Evolutionary conservation across 83 land plant species (phyloP).

Genomic region (Diphasiastrum complanatum): DNA sequence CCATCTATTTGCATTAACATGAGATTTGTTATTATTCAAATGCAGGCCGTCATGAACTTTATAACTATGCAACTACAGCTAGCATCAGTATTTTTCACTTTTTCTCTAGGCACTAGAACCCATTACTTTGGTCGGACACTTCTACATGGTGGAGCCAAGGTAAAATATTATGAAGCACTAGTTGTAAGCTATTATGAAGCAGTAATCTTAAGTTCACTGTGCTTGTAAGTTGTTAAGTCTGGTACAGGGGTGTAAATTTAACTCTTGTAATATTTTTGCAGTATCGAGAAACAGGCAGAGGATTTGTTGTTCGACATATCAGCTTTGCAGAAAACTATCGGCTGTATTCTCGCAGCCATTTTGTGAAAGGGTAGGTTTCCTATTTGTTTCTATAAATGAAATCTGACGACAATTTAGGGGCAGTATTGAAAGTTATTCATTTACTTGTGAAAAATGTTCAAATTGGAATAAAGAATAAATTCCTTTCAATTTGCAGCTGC

Average conservation of each 20-base stretch:
- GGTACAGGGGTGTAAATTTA: too few relatives aligned
- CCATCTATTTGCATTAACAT: not conserved
- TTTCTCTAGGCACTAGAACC: slow-evolving; percentile 39
- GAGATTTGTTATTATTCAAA: not conserved
- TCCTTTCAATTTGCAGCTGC: too few relatives aligned
- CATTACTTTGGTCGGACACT: slow-evolving; percentile 41
- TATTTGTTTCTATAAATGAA: not conserved
- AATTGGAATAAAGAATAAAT: too few relatives aligned
- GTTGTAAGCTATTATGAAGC: too few relatives aligned
- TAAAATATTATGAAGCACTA: not conserved
- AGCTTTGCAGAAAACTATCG: slow-evolving; percentile 41
- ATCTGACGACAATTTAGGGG: not conserved
- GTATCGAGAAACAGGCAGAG: slow-evolving; percentile 45
- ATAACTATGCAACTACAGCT: slow-evolving; percentile 35
- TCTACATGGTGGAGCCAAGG: slow-evolving; percentile 45
- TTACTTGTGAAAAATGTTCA: not conserved
- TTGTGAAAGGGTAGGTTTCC: slow-evolving; percentile 30
- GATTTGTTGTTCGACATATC: slow-evolving; percentile 38
- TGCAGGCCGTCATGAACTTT: slow-evolving; percentile 25
- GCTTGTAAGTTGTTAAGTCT: too few relatives aligned
- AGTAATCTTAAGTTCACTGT: too few relatives aligned
- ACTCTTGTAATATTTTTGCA: slow-evolving; percentile 5
- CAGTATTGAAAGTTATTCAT: not conserved
- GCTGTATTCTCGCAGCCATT: slow-evolving; percentile 39
- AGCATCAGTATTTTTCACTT: slow-evolving; percentile 37